A percentile compares a stretch with the other conserved stretches of the same genome.
Evolutionary conservation across 1,139 yeast species (phyloP).

Genomic region (Candida pseudoviswanathii): DNA sequence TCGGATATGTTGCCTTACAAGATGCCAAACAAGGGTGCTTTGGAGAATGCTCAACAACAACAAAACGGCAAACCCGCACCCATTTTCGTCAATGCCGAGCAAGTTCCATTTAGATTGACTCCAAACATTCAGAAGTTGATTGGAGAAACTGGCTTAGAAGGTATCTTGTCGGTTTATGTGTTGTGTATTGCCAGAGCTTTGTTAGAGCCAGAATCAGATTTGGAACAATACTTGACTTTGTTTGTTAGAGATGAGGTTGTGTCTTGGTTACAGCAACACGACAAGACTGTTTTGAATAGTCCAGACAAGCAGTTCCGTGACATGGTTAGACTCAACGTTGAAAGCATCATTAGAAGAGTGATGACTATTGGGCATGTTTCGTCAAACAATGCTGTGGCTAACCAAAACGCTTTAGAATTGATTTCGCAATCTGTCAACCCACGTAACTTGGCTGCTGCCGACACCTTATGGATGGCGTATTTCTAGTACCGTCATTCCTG

Average conservation of each 20-base stretch:
- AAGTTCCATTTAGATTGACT: conserved; percentile 94
- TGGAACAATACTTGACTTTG: conserved; percentile 83
- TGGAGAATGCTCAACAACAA: conserved; percentile 48
- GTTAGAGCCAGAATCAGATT: conserved; percentile 86
- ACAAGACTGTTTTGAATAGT: conserved; percentile 46
- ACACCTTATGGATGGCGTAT: conserved; percentile 95
- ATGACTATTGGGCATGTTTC: conserved; percentile 78
- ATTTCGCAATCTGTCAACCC: conserved; percentile 97
- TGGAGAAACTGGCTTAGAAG: conserved; percentile 92
- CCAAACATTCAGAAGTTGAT: conserved; percentile 93
- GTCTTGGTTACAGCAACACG: conserved; percentile 90
- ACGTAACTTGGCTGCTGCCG: conserved; percentile 88
- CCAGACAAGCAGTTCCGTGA: conserved; percentile 84
- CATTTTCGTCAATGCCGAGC: conserved; percentile 87
- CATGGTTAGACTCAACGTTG: conserved; percentile 87
- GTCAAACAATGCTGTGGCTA: conserved; percentile 76
- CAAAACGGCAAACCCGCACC: conserved; percentile 65
- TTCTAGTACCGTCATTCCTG: conserved; percentile 36
- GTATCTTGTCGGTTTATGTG: conserved; percentile 82
- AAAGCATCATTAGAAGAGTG: conserved; percentile 70
- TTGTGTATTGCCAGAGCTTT: conserved; percentile 87
- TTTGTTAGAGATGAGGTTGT: conserved; percentile 95
- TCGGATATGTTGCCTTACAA: conserved; percentile 94
- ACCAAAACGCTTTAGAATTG: conserved; percentile 88
- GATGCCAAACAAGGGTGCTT: conserved; percentile 64